Percentiles rank a stretch among this genome's conserved stretches.
phyloP scores from a whole-genome alignment of 768 basidiomycete species.

The Leccinellum luteum region DNA sequence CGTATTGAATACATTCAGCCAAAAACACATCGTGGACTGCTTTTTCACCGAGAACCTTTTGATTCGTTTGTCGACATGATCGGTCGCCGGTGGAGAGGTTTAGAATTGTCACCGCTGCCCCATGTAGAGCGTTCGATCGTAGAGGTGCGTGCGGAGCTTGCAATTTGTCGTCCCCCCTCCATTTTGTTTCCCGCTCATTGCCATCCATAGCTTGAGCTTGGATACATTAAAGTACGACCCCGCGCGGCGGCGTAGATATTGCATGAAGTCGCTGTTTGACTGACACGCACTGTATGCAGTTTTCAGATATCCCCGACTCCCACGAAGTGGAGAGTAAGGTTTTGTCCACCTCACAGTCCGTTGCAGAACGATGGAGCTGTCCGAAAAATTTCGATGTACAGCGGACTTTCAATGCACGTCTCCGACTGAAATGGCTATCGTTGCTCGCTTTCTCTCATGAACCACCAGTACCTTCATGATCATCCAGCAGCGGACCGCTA shows the following conservation, averaged over 20 bases:
- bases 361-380: too few species aligned
- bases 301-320: conserved; percentile 25
- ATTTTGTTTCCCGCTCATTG: neutral
- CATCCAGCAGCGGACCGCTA: too few species aligned
- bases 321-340: too few species aligned
- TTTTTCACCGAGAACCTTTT: conserved; percentile 65
- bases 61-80: conserved; percentile 41
- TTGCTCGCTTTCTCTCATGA: too few species aligned
- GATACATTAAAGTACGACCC: conserved; percentile 64
- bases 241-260: conserved; percentile 59
- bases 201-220: conserved; percentile 49
- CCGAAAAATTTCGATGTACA: too few species aligned
- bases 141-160: conserved; percentile 27
- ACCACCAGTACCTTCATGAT: too few species aligned
- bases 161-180: neutral
- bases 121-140: conserved; percentile 40
- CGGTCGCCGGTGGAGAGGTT: conserved; percentile 37
- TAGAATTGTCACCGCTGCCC: conserved; percentile 36
- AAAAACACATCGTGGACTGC: conserved; percentile 56
- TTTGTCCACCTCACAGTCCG: too few species aligned
- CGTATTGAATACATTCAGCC: conserved; percentile 49
- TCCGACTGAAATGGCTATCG: too few species aligned
- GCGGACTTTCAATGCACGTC: too few species aligned
- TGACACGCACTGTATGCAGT: conserved; percentile 65
- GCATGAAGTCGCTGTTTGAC: conserved; percentile 59